These are phyloP conservation scores for Eimeria acervulina DNA, from an alignment of 169 alveolate genomes.

Conservation along the genomic window DNA sequence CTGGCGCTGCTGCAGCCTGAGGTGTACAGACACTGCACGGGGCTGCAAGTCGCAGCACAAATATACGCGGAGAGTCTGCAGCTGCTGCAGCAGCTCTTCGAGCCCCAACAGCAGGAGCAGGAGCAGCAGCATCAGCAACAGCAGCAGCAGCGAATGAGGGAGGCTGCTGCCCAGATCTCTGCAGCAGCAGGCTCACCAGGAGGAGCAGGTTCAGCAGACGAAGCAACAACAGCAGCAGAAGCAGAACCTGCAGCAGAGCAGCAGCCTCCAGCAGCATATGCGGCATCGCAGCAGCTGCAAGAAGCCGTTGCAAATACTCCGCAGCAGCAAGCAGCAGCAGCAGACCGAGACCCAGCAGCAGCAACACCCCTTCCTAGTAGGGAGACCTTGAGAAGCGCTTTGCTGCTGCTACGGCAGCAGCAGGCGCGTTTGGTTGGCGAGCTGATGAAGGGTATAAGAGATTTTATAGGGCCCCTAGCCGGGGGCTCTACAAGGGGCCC, in stretches of 20 bases:
- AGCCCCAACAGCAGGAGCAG: slow-evolving; percentile 48
- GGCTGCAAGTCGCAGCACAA: slow-evolving; percentile 17
- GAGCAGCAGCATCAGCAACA: not conserved
- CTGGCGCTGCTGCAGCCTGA: slow-evolving; percentile 59
- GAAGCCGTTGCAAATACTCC: too few species aligned
- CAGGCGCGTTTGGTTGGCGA: slow-evolving; percentile 19
- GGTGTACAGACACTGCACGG: slow-evolving; percentile 63
- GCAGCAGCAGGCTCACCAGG: too few species aligned
- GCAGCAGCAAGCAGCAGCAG: too few species aligned
- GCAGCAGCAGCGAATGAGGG: not conserved
- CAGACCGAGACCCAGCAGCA: not conserved
- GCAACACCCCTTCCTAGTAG: not conserved
- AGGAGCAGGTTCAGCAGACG: not conserved
- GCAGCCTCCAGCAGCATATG: slow-evolving; percentile 31
- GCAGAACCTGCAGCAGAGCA: not conserved
- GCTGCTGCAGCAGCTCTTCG: slow-evolving; percentile 54
- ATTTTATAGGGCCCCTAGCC: slow-evolving; percentile 28
- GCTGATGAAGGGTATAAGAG: slow-evolving; percentile 4
- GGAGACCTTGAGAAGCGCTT: not conserved
- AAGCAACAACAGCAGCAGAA: not conserved
- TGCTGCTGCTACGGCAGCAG: slow-evolving; percentile 60
- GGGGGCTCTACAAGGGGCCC: not conserved
- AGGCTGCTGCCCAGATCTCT: too few species aligned
- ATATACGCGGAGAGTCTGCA: not conserved
- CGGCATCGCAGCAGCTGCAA: too few species aligned